phyloP scores from a whole-genome alignment of 805 yeast genomes.

The Blastobotrys terrestris region DNA sequence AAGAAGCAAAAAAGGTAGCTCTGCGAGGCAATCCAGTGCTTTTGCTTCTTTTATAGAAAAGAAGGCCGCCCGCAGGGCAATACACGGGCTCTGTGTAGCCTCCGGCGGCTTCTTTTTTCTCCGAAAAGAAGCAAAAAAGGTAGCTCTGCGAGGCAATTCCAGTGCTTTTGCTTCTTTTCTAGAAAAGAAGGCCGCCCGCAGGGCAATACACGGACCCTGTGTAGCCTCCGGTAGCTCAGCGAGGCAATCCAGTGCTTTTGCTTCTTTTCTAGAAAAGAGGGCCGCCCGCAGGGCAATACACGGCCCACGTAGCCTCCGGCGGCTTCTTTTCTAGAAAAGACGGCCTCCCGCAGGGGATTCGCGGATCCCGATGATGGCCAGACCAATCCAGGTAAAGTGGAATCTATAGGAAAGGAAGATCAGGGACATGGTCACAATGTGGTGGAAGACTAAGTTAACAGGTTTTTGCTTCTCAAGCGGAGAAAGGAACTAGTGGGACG shows the following conservation, averaged over 20 bases:
- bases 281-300: neutral
- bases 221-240: too few relatives aligned
- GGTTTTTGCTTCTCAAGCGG: too few relatives aligned
- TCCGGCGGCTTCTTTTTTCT: neutral
- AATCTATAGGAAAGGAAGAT: slow-evolving; percentile 85
- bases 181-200: neutral
- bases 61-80: neutral
- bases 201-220: too few relatives aligned
- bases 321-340: too few relatives aligned
- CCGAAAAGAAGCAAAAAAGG: neutral
- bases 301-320: too few relatives aligned
- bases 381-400: slow-evolving; percentile 95
- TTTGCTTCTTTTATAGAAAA: neutral
- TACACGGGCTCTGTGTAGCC: neutral
- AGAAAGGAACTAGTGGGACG: too few relatives aligned
- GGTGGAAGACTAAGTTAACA: slow-evolving; percentile 91
- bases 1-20: neutral
- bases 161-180: neutral
- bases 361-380: too few relatives aligned
- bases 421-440: slow-evolving; percentile 80
- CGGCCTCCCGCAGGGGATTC: too few relatives aligned
- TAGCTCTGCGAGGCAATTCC: neutral
- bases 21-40: neutral
- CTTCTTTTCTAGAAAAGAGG: neutral
- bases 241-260: too few relatives aligned